Evolutionary conservation across 2,329 filamentous ascomycete species (phyloP).

Genomic region (Fusarium haematococcum): DNA sequence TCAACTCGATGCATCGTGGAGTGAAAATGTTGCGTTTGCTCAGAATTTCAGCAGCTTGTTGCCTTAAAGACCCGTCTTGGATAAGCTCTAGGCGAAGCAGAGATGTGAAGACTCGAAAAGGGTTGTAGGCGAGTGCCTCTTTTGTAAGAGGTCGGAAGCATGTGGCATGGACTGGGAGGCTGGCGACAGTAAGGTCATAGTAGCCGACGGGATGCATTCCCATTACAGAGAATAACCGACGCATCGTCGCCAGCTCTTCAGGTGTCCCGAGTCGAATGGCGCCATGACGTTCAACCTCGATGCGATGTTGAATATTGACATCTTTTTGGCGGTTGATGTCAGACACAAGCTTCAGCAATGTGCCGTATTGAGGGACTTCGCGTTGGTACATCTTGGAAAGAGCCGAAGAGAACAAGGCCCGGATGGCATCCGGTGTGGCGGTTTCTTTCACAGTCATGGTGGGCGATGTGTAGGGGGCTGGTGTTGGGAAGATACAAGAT

Average conservation of each 20-base stretch:
- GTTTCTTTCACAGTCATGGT: slow-evolving; percentile 8
- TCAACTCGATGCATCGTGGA: slow-evolving; percentile 44
- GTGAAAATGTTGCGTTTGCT: slow-evolving; percentile 20
- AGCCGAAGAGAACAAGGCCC: slow-evolving; percentile 37
- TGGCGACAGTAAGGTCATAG: slow-evolving; percentile 59
- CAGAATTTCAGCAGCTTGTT: slow-evolving; percentile 1
- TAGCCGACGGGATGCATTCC: slow-evolving; percentile 63
- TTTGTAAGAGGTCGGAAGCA: slow-evolving; percentile 57
- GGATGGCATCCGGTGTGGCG: slow-evolving; percentile 20
- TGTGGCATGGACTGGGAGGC: slow-evolving; percentile 63
- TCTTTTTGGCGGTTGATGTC: slow-evolving; percentile 27
- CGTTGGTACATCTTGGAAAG: slow-evolving; percentile 48
- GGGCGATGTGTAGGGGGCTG: background rate
- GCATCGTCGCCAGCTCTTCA: slow-evolving; percentile 54
- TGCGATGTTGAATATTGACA: background rate
- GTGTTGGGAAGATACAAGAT: background rate
- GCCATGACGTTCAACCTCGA: slow-evolving; percentile 52
- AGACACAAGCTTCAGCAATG: slow-evolving; percentile 44
- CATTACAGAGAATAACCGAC: slow-evolving; percentile 58
- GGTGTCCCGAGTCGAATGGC: slow-evolving; percentile 60
- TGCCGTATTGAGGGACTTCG: slow-evolving; percentile 48
- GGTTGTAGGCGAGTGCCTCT: slow-evolving; percentile 53
- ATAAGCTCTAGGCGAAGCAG: slow-evolving; percentile 55
- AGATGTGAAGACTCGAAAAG: slow-evolving; percentile 55
- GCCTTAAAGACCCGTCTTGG: background rate